A percentile compares a stretch with the other conserved stretches of the same genome.
Evolutionary conservation across 1,139 yeast genomes (phyloP).

Genomic region (Spencermartinsiella ligniputridi): DNA sequence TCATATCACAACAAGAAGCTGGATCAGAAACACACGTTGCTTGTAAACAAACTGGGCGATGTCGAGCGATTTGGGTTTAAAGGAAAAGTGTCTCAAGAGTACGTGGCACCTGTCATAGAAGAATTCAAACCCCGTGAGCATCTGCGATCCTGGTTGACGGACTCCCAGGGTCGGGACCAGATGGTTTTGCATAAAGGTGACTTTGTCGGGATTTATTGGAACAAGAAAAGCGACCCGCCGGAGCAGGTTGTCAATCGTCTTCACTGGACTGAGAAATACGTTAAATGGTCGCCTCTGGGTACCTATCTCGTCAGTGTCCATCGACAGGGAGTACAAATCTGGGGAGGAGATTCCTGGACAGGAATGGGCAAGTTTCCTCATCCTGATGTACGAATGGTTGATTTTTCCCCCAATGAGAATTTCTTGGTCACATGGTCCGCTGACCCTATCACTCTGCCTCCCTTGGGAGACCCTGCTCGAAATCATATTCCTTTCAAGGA

Average conservation of each 20-base stretch:
- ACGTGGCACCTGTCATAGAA: conserved; percentile 65
- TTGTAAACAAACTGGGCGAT: conserved; percentile 78
- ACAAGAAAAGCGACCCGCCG: conserved; percentile 69
- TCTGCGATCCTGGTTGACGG: conserved; percentile 87
- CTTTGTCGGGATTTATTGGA: conserved; percentile 83
- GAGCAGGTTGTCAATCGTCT: conserved; percentile 74
- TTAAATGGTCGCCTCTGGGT: conserved; percentile 93
- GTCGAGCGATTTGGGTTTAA: conserved; percentile 75
- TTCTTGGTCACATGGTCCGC: conserved; percentile 90
- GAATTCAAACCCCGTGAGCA: conserved; percentile 74
- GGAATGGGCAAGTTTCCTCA: conserved; percentile 78
- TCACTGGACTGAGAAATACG: conserved; percentile 82
- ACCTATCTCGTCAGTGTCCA: conserved; percentile 83
- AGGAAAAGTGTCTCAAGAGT: conserved; percentile 60
- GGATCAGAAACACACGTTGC: conserved; percentile 87
- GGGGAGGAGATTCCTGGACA: conserved; percentile 83
- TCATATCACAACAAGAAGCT: conserved; percentile 82
- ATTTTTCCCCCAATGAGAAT: conserved; percentile 89
- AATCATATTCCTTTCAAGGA: conserved; percentile 77
- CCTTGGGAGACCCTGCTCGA: conserved; percentile 58
- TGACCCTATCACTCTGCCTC: conserved; percentile 69
- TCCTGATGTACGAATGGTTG: conserved; percentile 83
- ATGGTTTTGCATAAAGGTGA: conserved; percentile 75
- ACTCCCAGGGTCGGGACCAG: conserved; percentile 88
- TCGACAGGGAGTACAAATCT: conserved; percentile 91